A percentile compares a stretch with the other conserved stretches of the same genome.
phyloP scores from a whole-genome alignment of 2,329 filamentous ascomycete genomes.

The Pyrenophora seminiperda region DNA sequence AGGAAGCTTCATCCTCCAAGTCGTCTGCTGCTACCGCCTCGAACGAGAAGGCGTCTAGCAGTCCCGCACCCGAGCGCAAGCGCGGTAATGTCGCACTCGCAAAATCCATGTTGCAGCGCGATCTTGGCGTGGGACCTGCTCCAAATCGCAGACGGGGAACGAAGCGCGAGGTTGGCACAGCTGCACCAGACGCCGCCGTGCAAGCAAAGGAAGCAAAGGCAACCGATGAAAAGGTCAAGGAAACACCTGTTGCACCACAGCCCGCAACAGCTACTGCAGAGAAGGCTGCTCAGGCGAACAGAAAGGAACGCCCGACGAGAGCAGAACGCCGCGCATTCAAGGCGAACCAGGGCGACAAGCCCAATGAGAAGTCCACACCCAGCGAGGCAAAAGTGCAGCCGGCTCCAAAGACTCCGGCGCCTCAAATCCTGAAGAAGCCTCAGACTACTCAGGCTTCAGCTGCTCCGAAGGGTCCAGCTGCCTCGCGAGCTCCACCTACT shows the following conservation, averaged over 20 bases:
- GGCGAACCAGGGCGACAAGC: constrained; percentile 42
- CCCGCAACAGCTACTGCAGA: constrained; percentile 27
- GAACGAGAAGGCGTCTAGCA: constrained; percentile 47
- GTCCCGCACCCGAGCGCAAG: constrained; percentile 55
- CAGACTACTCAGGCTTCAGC: constrained; percentile 30
- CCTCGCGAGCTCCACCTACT: constrained; percentile 35
- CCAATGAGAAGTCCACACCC: constrained; percentile 30
- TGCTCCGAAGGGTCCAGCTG: constrained; percentile 39
- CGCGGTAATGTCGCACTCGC: constrained; percentile 60
- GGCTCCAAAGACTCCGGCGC: constrained; percentile 35
- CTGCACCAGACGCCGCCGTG: constrained; percentile 24
- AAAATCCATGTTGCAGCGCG: constrained; percentile 65
- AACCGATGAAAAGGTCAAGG: constrained; percentile 38
- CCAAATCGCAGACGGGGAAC: constrained; percentile 51
- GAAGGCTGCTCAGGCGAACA: constrained; percentile 37
- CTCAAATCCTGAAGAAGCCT: constrained; percentile 50
- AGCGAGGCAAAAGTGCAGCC: constrained; percentile 35
- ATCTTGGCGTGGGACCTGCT: constrained; percentile 59
- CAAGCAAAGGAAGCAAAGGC: constrained; percentile 36
- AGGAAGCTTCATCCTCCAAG: constrained; percentile 48
- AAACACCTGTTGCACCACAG: constrained; percentile 21
- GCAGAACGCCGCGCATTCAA: constrained; percentile 48
- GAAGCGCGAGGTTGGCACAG: constrained; percentile 42
- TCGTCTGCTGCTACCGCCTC: constrained; percentile 31
- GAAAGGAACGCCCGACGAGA: constrained; percentile 48